Conservation (phyloP, 305 asterid genomes). For the Solanum chacoense region DNA sequence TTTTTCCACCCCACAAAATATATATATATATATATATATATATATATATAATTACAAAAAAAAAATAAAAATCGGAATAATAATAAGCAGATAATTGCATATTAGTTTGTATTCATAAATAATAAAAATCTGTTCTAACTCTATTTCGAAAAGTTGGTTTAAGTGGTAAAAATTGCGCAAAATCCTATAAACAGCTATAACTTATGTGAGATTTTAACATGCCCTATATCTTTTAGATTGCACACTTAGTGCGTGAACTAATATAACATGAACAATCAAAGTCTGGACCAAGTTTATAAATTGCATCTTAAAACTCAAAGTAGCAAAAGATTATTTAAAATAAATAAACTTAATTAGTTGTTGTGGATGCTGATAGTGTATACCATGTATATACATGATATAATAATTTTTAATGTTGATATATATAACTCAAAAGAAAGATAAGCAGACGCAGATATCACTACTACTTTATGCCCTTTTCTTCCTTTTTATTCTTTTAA, state of each 20-base stretch:
- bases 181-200: not conserved
- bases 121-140: not conserved
- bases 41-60: not conserved
- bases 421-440: not conserved
- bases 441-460: slow-evolving; percentile 17
- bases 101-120: not conserved
- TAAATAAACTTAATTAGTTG: not conserved
- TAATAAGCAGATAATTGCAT: not conserved
- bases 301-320: not conserved
- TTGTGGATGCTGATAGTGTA: not conserved
- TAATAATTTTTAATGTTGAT: not conserved
- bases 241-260: not conserved
- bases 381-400: not conserved
- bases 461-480: not conserved
- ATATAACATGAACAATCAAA: not conserved
- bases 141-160: not conserved
- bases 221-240: not conserved
- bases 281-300: not conserved
- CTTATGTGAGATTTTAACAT: not conserved
- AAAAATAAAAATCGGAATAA: not conserved
- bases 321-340: not conserved
- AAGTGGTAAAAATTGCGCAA: not conserved
- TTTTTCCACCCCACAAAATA: not conserved
- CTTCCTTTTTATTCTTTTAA: not conserved
- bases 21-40: too few species aligned